These are phyloP conservation scores for Hortaea sp. DNA, from an alignment of 2,329 filamentous ascomycete genomes.

Conservation along the genomic window DNA sequence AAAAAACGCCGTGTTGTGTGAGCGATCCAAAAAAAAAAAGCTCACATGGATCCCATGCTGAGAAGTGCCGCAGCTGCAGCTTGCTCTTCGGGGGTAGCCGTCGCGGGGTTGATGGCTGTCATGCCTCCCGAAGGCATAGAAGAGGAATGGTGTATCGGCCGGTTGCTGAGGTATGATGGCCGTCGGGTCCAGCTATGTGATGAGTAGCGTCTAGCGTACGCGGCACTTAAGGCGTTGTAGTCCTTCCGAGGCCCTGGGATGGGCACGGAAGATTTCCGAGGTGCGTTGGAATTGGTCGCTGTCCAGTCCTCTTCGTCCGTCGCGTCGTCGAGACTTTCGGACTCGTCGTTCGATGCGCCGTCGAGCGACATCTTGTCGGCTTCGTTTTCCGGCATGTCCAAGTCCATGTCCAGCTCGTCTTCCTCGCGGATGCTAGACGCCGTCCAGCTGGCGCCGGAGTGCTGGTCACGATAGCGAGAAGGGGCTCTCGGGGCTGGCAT, in stretches of 20 bases:
- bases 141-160: constrained; percentile 12
- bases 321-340: constrained; percentile 45
- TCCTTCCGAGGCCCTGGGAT: constrained; percentile 18
- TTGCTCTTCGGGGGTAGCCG: constrained; percentile 58
- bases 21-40: neutral
- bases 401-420: constrained; percentile 45
- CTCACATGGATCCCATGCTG: constrained; percentile 60
- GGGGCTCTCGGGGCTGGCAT: constrained; percentile 17
- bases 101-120: constrained; percentile 4
- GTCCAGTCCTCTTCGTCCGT: constrained; percentile 98
- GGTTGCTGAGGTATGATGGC: constrained; percentile 8
- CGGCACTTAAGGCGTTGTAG: constrained; percentile 21
- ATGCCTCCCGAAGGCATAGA: constrained; percentile 9
- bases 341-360: constrained; percentile 57
- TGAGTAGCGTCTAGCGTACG: constrained; percentile 18
- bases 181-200: constrained; percentile 16
- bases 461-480: constrained; percentile 18
- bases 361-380: constrained; percentile 93
- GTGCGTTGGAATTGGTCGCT: constrained; percentile 72
- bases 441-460: constrained; percentile 51
- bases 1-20: neutral
- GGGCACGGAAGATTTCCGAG: constrained; percentile 53
- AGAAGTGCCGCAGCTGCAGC: constrained; percentile 74
- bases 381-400: constrained; percentile 68
- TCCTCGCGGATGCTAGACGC: constrained; percentile 60